Evolutionary conservation across 495 filamentous ascomycete species (phyloP).

Genomic region (Hypoxylon subgilvum): DNA sequence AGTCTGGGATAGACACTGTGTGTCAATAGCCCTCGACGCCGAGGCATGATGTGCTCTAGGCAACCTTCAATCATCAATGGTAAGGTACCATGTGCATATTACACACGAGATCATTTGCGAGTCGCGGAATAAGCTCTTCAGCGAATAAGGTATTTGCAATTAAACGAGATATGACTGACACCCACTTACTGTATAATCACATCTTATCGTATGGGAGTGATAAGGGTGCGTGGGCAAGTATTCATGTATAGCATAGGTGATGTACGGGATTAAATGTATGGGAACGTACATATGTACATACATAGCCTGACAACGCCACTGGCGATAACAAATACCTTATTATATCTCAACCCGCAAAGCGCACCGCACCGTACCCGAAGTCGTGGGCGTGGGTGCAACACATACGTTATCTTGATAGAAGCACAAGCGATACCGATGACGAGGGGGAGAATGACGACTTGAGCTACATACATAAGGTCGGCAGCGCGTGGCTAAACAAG

Average conservation of each 20-base stretch:
- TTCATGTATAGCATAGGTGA: too few species aligned
- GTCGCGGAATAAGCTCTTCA: too few species aligned
- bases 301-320: slow-evolving; percentile 16
- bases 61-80: not conserved
- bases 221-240: too few species aligned
- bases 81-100: not conserved
- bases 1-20: slow-evolving; percentile 21
- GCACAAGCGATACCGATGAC: slow-evolving; percentile 15
- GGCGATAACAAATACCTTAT: slow-evolving; percentile 13
- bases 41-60: not conserved
- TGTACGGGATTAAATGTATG: not conserved
- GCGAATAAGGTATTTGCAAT: not conserved
- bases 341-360: slow-evolving; percentile 6
- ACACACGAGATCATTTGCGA: too few species aligned
- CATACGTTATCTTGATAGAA: slow-evolving; percentile 15
- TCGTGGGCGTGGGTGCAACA: slow-evolving; percentile 5
- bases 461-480: too few species aligned
- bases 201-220: too few species aligned
- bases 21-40: not conserved
- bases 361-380: slow-evolving; percentile 4
- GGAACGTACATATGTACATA: slow-evolving; percentile 5
- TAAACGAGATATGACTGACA: slow-evolving; percentile 9
- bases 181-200: slow-evolving; percentile 22
- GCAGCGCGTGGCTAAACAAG: slow-evolving; percentile 38
- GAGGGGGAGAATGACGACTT: slow-evolving; percentile 14